A percentile compares a stretch with the other conserved stretches of the same genome.
Evolutionary conservation across 2,329 filamentous ascomycete genomes (phyloP).

Genomic region (Aspergillus sp.): DNA sequence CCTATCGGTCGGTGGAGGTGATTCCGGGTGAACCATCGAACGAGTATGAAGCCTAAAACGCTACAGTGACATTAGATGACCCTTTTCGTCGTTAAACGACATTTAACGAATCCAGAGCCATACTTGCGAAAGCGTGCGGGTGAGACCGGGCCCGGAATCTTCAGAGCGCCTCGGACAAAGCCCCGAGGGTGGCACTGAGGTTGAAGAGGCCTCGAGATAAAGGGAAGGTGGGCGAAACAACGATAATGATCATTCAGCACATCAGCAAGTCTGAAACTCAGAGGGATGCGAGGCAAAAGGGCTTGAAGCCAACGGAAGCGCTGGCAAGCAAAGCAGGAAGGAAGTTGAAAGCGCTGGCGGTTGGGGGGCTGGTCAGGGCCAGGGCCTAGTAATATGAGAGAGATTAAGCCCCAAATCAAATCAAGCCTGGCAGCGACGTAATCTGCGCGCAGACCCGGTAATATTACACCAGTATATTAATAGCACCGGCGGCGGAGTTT

Average conservation of each 20-base stretch:
- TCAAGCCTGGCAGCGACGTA: not conserved
- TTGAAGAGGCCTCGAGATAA: slow-evolving; percentile 6
- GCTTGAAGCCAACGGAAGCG: not conserved
- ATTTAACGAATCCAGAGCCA: slow-evolving; percentile 6
- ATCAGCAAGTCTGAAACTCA: not conserved
- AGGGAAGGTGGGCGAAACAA: not conserved
- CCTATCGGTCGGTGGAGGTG: slow-evolving; percentile 25
- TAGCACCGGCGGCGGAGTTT: not conserved
- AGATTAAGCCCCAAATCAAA: slow-evolving; percentile 7
- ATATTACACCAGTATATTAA: slow-evolving; percentile 6
- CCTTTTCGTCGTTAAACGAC: slow-evolving; percentile 6
- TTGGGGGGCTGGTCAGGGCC: slow-evolving; percentile 4
- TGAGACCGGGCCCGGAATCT: slow-evolving; percentile 12
- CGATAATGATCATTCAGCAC: not conserved
- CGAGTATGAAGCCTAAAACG: slow-evolving; percentile 3
- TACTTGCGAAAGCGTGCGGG: slow-evolving; percentile 10
- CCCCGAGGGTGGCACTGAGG: slow-evolving; percentile 12
- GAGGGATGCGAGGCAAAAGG: not conserved
- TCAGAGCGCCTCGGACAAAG: slow-evolving; percentile 13
- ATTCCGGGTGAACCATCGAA: slow-evolving; percentile 27
- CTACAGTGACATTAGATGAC: slow-evolving; percentile 5
- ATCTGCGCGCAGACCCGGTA: not conserved
- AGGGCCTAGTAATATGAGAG: slow-evolving; percentile 2
- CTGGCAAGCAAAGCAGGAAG: slow-evolving; percentile 2
- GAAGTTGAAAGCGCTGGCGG: not conserved